These are phyloP conservation scores for Funneliformis mosseae DNA, from an alignment of 192 early-diverging fungal genomes.

Conservation along the genomic window DNA sequence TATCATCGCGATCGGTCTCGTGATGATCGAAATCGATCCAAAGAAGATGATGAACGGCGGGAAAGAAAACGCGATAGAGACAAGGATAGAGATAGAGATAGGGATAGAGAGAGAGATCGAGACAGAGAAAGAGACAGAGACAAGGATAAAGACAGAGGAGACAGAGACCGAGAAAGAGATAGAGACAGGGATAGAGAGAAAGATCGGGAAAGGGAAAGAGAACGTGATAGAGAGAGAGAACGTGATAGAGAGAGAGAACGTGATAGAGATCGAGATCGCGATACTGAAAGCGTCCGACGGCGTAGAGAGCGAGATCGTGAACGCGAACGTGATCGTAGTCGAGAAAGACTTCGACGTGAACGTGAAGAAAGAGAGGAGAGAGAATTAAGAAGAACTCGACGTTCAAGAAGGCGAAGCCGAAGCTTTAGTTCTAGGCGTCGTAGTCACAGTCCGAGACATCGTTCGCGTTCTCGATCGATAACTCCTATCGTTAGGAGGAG, in stretches of 20 bases:
- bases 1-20: slow-evolving; percentile 41
- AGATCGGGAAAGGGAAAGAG: slow-evolving; percentile 42
- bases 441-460: slow-evolving; percentile 35
- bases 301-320: slow-evolving; percentile 49
- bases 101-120: slow-evolving; percentile 42
- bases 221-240: slow-evolving; percentile 34
- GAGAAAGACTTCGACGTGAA: slow-evolving; percentile 35
- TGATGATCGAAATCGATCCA: slow-evolving; percentile 40
- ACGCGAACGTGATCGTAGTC: slow-evolving; percentile 36
- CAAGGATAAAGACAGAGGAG: slow-evolving; percentile 37
- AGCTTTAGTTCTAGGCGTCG: slow-evolving; percentile 35
- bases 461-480: slow-evolving; percentile 39
- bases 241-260: slow-evolving; percentile 43
- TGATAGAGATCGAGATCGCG: slow-evolving; percentile 33
- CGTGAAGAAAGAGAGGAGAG: slow-evolving; percentile 48
- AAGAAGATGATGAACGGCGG: slow-evolving; percentile 43
- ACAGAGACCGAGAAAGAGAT: slow-evolving; percentile 39
- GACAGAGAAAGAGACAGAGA: slow-evolving; percentile 39
- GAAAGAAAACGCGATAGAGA: slow-evolving; percentile 42
- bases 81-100: slow-evolving; percentile 42
- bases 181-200: slow-evolving; percentile 46
- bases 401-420: slow-evolving; percentile 51
- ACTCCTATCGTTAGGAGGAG: slow-evolving; percentile 75
- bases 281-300: slow-evolving; percentile 38
- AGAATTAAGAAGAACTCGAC: slow-evolving; percentile 49